Evolutionary conservation across 2,329 filamentous ascomycete genomes (phyloP).

Genomic region (Fusarium torulosum): DNA sequence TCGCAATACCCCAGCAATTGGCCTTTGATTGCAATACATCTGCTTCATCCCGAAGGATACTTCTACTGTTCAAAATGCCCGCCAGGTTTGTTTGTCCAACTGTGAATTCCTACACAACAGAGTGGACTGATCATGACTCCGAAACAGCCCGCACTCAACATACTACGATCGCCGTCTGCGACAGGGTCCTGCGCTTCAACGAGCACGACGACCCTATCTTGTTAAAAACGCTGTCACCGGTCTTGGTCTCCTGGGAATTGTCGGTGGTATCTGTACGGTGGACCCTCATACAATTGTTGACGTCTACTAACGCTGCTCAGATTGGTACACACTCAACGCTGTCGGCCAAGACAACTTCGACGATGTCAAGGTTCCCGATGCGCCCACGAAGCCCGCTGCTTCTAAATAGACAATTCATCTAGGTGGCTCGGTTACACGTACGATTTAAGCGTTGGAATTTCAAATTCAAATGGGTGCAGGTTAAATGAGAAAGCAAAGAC

Average conservation of each 20-base stretch:
- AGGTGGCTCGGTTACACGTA: slow-evolving; percentile 6
- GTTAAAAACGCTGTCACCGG: slow-evolving; percentile 90
- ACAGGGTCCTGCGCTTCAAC: slow-evolving; percentile 88
- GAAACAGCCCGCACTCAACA: slow-evolving; percentile 67
- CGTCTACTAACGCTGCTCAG: slow-evolving; percentile 52
- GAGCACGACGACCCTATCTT: slow-evolving; percentile 91
- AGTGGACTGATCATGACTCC: slow-evolving; percentile 41
- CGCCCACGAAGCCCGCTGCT: slow-evolving; percentile 65
- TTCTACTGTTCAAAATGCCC: slow-evolving; percentile 35
- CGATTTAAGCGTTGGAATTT: slow-evolving; percentile 22
- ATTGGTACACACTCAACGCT: slow-evolving; percentile 77
- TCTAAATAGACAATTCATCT: slow-evolving; percentile 46
- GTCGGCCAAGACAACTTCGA: slow-evolving; percentile 98
- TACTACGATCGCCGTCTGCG: slow-evolving; percentile 94
- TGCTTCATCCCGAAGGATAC: background rate
- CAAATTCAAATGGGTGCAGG: slow-evolving; percentile 3
- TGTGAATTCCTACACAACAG: slow-evolving; percentile 1
- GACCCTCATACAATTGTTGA: background rate
- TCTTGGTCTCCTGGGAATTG: slow-evolving; percentile 77
- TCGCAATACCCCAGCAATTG: slow-evolving; percentile 21
- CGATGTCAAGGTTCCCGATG: slow-evolving; percentile 89
- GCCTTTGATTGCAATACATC: slow-evolving; percentile 5
- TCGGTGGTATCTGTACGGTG: slow-evolving; percentile 88
- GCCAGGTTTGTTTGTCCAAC: slow-evolving; percentile 36
- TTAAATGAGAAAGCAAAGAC: slow-evolving; percentile 22